Percentiles rank a stretch among this genome's conserved stretches.
These are phyloP conservation scores for Discostella stelligera DNA, from an alignment of 352 stramenopile species.

Conservation along the genomic window DNA sequence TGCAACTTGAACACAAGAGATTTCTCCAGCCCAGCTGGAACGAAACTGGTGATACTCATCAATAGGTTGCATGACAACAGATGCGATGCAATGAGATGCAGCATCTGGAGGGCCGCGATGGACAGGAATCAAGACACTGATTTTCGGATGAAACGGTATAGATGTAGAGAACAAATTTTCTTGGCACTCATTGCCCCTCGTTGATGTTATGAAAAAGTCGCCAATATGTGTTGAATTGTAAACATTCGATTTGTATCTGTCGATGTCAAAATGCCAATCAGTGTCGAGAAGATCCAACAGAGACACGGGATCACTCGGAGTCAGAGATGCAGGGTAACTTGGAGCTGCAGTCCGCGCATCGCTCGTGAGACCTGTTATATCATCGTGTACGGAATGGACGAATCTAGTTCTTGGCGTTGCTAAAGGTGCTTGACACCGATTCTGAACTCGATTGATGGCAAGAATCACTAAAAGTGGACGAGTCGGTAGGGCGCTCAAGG, in stretches of 20 bases:
- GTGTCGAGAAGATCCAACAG: conserved; percentile 55
- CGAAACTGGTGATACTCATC: conserved; percentile 10
- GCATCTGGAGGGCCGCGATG: conserved; percentile 66
- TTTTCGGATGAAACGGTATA: conserved; percentile 6
- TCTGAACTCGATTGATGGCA: conserved; percentile 87
- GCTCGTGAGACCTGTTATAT: not conserved
- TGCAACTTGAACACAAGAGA: not conserved
- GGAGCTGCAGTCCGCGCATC: not conserved
- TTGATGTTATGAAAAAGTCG: conserved; percentile 68
- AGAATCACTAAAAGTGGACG: conserved; percentile 83
- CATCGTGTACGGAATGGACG: not conserved
- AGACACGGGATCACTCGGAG: conserved; percentile 16
- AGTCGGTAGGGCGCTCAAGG: conserved; percentile 68
- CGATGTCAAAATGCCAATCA: conserved; percentile 63
- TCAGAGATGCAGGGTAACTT: conserved; percentile 26
- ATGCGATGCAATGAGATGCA: conserved; percentile 64
- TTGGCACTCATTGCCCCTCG: not conserved
- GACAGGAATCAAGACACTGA: conserved; percentile 85
- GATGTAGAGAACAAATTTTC: conserved; percentile 34
- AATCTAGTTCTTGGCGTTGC: conserved; percentile 38
- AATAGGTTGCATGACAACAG: conserved; percentile 53
- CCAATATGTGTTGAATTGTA: conserved; percentile 87
- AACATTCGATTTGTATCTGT: conserved; percentile 67
- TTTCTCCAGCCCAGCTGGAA: conserved; percentile 16
- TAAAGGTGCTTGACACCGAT: conserved; percentile 83